Percentiles rank a stretch among this genome's conserved stretches.
Conservation (phyloP, 1,284 basidiomycete genomes). For the Irpex sp. region DNA sequence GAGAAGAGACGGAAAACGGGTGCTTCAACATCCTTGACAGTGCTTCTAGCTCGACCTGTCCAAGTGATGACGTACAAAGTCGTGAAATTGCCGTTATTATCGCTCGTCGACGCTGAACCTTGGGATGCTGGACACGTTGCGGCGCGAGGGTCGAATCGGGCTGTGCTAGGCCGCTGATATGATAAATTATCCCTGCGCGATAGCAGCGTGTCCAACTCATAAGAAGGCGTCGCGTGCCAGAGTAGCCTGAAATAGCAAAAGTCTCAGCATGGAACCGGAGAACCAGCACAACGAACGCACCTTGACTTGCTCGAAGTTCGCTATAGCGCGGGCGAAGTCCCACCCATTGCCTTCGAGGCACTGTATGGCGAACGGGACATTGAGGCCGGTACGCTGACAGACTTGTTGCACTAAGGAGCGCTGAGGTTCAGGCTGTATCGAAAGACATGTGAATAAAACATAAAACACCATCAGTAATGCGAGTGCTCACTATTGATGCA, state of each 20-base stretch:
- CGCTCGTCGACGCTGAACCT: background rate
- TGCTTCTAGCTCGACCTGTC: background rate
- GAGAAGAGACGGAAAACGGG: background rate
- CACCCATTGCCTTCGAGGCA: slow-evolving; percentile 81
- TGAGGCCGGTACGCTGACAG: slow-evolving; percentile 70
- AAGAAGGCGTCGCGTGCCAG: slow-evolving; percentile 23
- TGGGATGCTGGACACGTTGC: background rate
- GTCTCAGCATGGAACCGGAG: slow-evolving; percentile 1
- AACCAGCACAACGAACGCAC: slow-evolving; percentile 33
- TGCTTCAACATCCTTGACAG: background rate
- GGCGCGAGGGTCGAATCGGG: background rate
- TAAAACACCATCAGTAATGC: slow-evolving; percentile 5
- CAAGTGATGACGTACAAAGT: background rate
- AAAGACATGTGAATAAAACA: slow-evolving; percentile 15
- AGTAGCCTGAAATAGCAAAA: slow-evolving; percentile 14
- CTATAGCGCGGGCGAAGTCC: slow-evolving; percentile 72
- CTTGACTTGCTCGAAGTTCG: slow-evolving; percentile 83
- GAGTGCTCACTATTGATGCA: slow-evolving; percentile 47
- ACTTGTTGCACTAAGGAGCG: slow-evolving; percentile 65
- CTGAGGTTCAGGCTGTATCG: slow-evolving; percentile 58
- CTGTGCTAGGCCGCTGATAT: background rate
- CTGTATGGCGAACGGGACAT: slow-evolving; percentile 72
- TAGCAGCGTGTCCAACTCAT: slow-evolving; percentile 7
- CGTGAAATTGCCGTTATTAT: background rate
- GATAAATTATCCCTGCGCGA: background rate